Conservation (phyloP, 1,284 basidiomycete genomes). For the Ustilago lituana region DNA sequence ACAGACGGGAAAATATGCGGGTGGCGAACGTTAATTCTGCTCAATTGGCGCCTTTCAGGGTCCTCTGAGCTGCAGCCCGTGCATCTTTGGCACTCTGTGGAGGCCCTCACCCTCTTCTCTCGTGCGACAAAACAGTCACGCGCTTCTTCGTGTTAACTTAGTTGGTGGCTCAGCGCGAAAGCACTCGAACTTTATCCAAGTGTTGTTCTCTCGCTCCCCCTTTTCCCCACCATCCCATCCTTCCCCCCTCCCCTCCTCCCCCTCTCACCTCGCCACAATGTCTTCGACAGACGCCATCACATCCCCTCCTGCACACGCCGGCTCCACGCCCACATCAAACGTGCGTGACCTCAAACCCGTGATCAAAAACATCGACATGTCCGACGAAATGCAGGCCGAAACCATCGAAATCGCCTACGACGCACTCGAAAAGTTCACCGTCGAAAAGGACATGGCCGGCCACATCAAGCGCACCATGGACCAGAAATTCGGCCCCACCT, state of each 20-base stretch:
- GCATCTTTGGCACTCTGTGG: too few relatives aligned
- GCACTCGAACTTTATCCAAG: too few relatives aligned
- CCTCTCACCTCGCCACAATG: constrained; percentile 6
- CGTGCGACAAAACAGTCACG: constrained; percentile 11
- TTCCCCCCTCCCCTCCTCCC: background rate
- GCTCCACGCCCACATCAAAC: background rate
- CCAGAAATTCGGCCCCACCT: constrained; percentile 86
- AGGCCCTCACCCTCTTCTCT: too few relatives aligned
- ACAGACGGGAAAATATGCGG: background rate
- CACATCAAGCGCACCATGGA: constrained; percentile 98
- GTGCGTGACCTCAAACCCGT: constrained; percentile 72
- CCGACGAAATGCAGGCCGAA: constrained; percentile 92
- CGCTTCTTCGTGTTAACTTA: too few relatives aligned
- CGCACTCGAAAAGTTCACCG: constrained; percentile 87
- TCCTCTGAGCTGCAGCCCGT: too few relatives aligned
- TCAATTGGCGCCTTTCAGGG: too few relatives aligned
- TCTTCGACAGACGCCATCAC: constrained; percentile 13
- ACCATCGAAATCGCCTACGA: constrained; percentile 85
- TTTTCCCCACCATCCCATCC: background rate
- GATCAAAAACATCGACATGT: constrained; percentile 98
- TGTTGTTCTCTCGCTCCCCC: constrained; percentile 19
- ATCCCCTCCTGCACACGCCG: constrained; percentile 7
- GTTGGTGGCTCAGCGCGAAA: too few relatives aligned
- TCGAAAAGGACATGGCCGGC: constrained; percentile 96
- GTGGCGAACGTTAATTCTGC: background rate